Conservation (phyloP, 352 stramenopile species). For the Phytophthora hybrid region DNA sequence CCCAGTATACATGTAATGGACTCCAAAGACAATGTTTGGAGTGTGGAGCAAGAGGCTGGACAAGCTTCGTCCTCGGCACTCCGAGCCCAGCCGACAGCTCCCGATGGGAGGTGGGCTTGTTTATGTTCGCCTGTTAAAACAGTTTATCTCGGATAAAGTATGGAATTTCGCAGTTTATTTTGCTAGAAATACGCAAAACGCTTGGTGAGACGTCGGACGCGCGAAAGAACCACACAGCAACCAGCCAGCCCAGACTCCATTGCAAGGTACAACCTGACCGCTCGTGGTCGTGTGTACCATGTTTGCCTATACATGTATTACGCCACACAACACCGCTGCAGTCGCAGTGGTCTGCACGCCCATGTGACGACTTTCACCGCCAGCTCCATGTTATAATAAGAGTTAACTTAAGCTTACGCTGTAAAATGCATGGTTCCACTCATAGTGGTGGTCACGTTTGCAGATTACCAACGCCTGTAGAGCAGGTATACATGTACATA, state of each 20-base stretch:
- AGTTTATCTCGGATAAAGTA: slow-evolving; percentile 5
- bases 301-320: slow-evolving; percentile 13
- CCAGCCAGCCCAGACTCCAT: background rate
- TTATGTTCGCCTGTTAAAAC: slow-evolving; percentile 1
- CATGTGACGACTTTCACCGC: slow-evolving; percentile 4
- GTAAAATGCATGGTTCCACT: no score
- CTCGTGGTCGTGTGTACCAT: background rate
- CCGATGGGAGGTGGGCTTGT: background rate
- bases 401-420: no score
- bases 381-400: background rate
- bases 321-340: slow-evolving; percentile 20
- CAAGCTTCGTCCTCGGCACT: background rate
- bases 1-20: no score
- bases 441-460: no score
- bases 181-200: slow-evolving; percentile 10
- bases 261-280: background rate
- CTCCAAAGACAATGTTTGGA: background rate
- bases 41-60: background rate
- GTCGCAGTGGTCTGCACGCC: slow-evolving; percentile 1
- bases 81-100: no score
- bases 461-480: no score
- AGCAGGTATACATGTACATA: no score
- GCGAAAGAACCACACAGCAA: slow-evolving; percentile 20
- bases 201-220: slow-evolving; percentile 27
- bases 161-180: background rate